Evolutionary conservation across 257 asterid genomes (phyloP), one percentile per base, ranked within the genome.

Genomic region (Rhazya stricta): DNA sequence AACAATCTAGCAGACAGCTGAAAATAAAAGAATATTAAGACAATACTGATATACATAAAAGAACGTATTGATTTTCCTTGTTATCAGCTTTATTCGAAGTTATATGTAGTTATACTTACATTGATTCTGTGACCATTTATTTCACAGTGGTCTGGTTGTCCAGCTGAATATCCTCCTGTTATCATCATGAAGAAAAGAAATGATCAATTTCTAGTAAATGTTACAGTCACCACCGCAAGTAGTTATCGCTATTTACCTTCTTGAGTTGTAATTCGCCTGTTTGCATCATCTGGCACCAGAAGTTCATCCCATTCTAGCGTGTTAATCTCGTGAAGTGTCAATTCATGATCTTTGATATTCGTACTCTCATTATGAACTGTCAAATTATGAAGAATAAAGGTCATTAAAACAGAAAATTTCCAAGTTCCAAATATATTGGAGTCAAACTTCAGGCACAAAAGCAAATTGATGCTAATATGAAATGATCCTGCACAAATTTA

Each of bases 221-320:
- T 50, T 77, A 71, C 19, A 30, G 43, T 27, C 53, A 63, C 46
- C 36, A 62, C 2, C 2, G 62, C 73, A 56, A 56, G 57, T 36
- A 21, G 71, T 56, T 48, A 19, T 39, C 30, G 75, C 61, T 51
- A 25, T 42, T 69, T 80, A 95, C 98, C 99, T 82, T 85, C 89
- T 78, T 82, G 91, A 45, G 84, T 80, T 81, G 86, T 65, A 65
- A 66, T 82, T 77, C 65, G 77, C 76, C 82, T 86, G 78, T 78
- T 84, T 78, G 93, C 80, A 84, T 89, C 96, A 77, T 82, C 86
- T 32, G 88, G 85, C 75, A 73, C 88, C 86, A 92, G 71, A 86
- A 95, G 99, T 81, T 95, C 99, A 76, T 95, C 99, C 99, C 99
- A 95, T 57, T 95, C 99, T 56, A 95, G 93, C 11, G 98, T 95